Percentiles rank a stretch among this genome's conserved stretches.
Conservation (phyloP, 768 basidiomycete genomes). For the Suillus subalutaceus region DNA sequence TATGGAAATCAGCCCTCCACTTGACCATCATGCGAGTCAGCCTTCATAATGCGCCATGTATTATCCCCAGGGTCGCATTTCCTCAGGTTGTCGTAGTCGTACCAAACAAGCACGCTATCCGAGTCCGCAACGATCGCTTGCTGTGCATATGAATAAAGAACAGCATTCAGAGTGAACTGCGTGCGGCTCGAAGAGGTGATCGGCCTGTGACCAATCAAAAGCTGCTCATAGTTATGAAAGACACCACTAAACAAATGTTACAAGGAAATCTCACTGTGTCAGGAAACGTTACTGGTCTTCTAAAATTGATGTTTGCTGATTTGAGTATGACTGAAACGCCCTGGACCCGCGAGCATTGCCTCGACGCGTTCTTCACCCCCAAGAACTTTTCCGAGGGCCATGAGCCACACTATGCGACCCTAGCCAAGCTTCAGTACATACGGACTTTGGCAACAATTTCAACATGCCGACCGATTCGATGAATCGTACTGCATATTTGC, state of each 20-base stretch:
- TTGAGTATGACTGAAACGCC: slow-evolving; percentile 77
- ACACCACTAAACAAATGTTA: slow-evolving; percentile 9
- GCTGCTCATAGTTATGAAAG: slow-evolving; percentile 37
- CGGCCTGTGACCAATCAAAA: slow-evolving; percentile 67
- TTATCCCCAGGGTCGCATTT: slow-evolving; percentile 66
- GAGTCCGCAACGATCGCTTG: slow-evolving; percentile 65
- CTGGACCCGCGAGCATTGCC: slow-evolving; percentile 59
- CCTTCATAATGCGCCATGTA: slow-evolving; percentile 37
- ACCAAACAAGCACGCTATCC: slow-evolving; percentile 72
- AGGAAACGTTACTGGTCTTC: slow-evolving; percentile 73
- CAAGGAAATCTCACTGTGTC: slow-evolving; percentile 58
- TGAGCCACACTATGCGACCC: slow-evolving; percentile 74
- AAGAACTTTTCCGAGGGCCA: slow-evolving; percentile 54
- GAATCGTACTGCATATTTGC: slow-evolving; percentile 57
- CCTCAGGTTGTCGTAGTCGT: slow-evolving; percentile 70
- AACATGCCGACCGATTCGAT: slow-evolving; percentile 61
- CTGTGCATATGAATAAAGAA: slow-evolving; percentile 68
- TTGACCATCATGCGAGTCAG: neutral
- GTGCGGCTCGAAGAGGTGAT: slow-evolving; percentile 39
- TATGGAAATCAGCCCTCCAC: neutral
- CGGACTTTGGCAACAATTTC: neutral
- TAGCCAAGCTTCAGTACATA: slow-evolving; percentile 22
- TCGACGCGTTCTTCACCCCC: slow-evolving; percentile 59
- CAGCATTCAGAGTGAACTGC: slow-evolving; percentile 53
- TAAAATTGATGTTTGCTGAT: slow-evolving; percentile 66